Evolutionary conservation across 352 stramenopile genomes (phyloP).

Genomic region (Phytophthora fragariae): DNA sequence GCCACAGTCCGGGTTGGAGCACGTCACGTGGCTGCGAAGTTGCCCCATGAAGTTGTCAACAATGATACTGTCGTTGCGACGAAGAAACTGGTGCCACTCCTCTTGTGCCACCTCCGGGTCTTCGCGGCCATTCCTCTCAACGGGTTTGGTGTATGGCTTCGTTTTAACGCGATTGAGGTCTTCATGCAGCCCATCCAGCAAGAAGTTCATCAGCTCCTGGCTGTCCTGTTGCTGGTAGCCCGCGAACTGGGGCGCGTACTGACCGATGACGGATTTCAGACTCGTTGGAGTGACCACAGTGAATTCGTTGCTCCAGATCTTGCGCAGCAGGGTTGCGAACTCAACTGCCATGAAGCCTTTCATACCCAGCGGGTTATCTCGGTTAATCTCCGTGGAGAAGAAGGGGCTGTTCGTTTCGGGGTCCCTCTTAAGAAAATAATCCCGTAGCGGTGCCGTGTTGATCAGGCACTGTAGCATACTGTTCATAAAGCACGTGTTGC

Average conservation of each 20-base stretch:
- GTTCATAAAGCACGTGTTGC: slow-evolving; percentile 90
- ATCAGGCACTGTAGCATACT: slow-evolving; percentile 94
- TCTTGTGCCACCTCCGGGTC: slow-evolving; percentile 78
- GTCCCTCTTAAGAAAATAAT: slow-evolving; percentile 93
- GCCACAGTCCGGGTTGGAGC: slow-evolving; percentile 72
- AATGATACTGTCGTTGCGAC: slow-evolving; percentile 93
- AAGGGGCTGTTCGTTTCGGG: slow-evolving; percentile 47
- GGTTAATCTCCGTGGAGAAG: slow-evolving; percentile 93
- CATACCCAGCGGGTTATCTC: slow-evolving; percentile 94
- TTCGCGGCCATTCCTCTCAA: slow-evolving; percentile 75
- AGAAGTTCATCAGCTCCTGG: slow-evolving; percentile 93
- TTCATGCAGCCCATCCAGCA: slow-evolving; percentile 93
- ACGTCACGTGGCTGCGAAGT: slow-evolving; percentile 89
- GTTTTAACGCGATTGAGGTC: slow-evolving; percentile 89
- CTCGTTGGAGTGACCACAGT: slow-evolving; percentile 77
- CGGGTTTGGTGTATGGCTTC: slow-evolving; percentile 82
- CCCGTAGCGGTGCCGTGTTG: slow-evolving; percentile 91
- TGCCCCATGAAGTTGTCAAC: slow-evolving; percentile 93
- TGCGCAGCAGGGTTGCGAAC: slow-evolving; percentile 94
- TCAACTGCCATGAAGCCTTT: slow-evolving; percentile 94
- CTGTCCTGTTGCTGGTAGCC: slow-evolving; percentile 93
- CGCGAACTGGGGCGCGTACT: slow-evolving; percentile 90
- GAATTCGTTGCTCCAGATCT: slow-evolving; percentile 95
- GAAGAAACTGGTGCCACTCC: slow-evolving; percentile 87
- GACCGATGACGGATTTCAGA: slow-evolving; percentile 86